Evolutionary conservation across 495 filamentous ascomycete species (phyloP), one percentile per base, ranked within the genome.

Genomic region (Annulohypoxylon stygium): DNA sequence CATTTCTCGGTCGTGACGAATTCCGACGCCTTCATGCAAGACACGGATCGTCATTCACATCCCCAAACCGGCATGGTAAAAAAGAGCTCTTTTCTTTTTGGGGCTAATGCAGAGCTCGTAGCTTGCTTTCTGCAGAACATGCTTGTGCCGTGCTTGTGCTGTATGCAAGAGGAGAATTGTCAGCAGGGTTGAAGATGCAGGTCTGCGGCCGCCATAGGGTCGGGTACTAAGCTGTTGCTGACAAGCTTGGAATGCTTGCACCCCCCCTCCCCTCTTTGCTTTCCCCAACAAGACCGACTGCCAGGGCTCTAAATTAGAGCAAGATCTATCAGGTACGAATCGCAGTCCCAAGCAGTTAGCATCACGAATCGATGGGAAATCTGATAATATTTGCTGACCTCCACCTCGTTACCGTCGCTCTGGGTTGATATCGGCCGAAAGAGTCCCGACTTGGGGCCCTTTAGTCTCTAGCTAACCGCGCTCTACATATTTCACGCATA

Each of bases 171-270:
- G 36, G 41, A 36, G 33, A 51, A 61, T 47, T 43, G 50, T 70
- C 48, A 61, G 61, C 71, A 74, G 33, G 66, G 71, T 43, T 25
- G 43, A 58, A 61, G 23, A 51, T 58, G 41, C 47, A 41, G 34
- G 33, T 30, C 66, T 69, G 71, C 71, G 43, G 41, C 57, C 61
- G 61, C 33, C 61, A 74, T 74, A 74, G 71, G 71, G 26, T 58
- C 69, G 66, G 61, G 55, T 66, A 30, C 30, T 30, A 66, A 62
- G 54, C 18, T 47, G 12, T 53, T 25, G 71, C 65, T 73, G 55
- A 69, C 61, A 65, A 3, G 0, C 20, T 23, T 23, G 20, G 20
- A 30, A 25, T 47, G 65, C 61, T 36, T 41, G 20, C 11, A 66
- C 18, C 61, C 20, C 20, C 30, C 30, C 30, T 30, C 30, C 65